Percentiles rank a stretch among this genome's conserved stretches.
Evolutionary conservation across 306 rosid genomes (phyloP).

Genomic region (Gillenia trifoliata): DNA sequence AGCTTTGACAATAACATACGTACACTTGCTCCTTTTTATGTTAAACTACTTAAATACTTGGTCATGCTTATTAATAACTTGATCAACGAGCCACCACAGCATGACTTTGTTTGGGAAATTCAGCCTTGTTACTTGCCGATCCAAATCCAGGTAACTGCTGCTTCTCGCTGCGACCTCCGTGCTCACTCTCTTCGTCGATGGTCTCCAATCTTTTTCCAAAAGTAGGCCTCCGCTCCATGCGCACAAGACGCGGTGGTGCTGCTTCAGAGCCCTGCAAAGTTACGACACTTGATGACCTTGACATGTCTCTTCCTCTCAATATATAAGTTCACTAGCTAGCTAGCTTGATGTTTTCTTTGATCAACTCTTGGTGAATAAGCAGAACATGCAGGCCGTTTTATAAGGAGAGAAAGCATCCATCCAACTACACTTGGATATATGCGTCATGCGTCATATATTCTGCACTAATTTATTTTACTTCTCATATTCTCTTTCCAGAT

Average conservation of each 20-base stretch:
- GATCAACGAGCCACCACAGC: conserved; percentile 15
- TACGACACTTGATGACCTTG: not conserved
- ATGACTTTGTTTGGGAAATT: not conserved
- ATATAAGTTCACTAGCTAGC: not conserved
- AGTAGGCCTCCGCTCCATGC: not conserved
- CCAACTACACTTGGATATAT: not conserved
- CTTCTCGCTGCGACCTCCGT: not conserved
- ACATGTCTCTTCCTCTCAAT: not conserved
- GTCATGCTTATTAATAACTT: not conserved
- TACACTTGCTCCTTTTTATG: not conserved
- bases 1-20: not conserved
- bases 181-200: conserved; percentile 10
- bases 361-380: not conserved
- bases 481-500: no score
- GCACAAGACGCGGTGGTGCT: not conserved
- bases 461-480: not conserved
- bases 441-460: not conserved
- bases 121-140: not conserved
- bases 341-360: not conserved
- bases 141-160: not conserved
- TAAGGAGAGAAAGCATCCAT: not conserved
- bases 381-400: not conserved
- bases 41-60: not conserved
- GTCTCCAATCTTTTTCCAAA: conserved; percentile 10
- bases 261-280: not conserved